Percentiles rank a stretch among this genome's conserved stretches.
phyloP scores from a whole-genome alignment of 306 rosid species.

The Psophocarpus tetragonolobus region DNA sequence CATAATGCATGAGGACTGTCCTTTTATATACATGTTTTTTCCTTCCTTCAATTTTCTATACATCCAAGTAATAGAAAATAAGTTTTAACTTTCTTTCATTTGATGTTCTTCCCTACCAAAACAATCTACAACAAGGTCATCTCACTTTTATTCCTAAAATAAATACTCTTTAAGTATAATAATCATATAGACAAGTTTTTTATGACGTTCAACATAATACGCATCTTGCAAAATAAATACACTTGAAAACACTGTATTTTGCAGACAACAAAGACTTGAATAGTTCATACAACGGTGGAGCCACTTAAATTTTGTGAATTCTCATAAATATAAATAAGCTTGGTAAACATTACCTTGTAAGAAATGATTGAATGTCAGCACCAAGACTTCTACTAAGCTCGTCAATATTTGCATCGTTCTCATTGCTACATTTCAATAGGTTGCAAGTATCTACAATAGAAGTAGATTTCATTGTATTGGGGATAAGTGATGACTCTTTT shows the following conservation, averaged over 20 bases:
- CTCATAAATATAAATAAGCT: neutral
- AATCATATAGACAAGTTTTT: neutral
- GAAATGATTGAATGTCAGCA: constrained; percentile 28
- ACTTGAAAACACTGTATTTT: neutral
- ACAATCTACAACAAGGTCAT: too few relatives aligned
- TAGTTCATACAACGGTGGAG: neutral
- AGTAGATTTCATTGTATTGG: constrained; percentile 35
- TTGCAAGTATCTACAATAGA: constrained; percentile 51
- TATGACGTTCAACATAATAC: neutral
- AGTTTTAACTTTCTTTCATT: too few relatives aligned
- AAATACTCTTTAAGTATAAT: neutral
- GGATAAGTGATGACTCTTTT: constrained; percentile 42
- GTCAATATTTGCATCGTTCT: constrained; percentile 46
- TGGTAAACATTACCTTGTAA: constrained; percentile 27
- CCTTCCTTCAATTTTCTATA: too few relatives aligned
- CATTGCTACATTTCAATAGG: constrained; percentile 48
- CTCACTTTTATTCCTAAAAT: too few relatives aligned
- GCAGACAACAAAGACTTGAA: neutral
- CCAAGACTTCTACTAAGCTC: constrained; percentile 53
- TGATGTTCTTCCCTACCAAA: too few relatives aligned
- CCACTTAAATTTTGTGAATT: neutral
- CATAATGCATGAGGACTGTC: too few relatives aligned
- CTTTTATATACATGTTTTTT: too few relatives aligned
- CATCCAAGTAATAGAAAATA: too few relatives aligned
- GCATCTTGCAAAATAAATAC: neutral